Conservation (phyloP, 345 rosid species). For the Conringia planisiliqua region DNA sequence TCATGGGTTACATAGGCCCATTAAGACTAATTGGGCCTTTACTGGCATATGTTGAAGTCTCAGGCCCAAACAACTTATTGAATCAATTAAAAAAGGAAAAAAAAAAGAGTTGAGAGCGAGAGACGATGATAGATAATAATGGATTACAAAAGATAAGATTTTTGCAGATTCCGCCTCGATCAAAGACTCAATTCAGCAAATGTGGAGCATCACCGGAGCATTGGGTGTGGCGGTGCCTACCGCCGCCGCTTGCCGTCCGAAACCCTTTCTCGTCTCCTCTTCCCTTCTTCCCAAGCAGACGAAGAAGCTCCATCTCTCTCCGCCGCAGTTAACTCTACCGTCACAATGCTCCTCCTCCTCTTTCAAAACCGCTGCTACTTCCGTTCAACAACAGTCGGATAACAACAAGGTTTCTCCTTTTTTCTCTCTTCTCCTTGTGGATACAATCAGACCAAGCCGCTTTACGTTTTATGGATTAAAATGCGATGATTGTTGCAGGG, state of each 20-base stretch:
- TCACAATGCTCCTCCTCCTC: conserved; percentile 15
- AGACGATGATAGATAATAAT: conserved; percentile 9
- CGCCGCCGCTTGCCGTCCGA: not conserved
- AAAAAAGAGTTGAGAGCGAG: not conserved
- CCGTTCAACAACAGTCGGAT: conserved; percentile 13
- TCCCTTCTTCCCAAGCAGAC: conserved; percentile 12
- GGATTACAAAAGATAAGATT: conserved; percentile 34
- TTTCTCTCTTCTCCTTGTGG: not conserved
- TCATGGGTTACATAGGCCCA: not conserved
- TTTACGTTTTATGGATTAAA: not conserved
- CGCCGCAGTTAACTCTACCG: not conserved
- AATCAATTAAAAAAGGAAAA: conserved; percentile 9
- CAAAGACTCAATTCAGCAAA: conserved; percentile 23
- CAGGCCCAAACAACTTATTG: not conserved
- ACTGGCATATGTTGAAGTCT: not conserved
- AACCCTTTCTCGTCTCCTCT: conserved; percentile 14
- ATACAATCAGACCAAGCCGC: not conserved
- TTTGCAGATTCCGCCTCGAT: conserved; percentile 34
- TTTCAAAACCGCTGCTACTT: conserved; percentile 10
- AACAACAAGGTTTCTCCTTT: conserved; percentile 8
- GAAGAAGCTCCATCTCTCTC: conserved; percentile 22
- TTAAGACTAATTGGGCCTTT: not conserved
- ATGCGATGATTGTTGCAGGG: conserved; percentile 11
- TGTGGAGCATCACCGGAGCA: conserved; percentile 42
- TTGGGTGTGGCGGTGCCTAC: conserved; percentile 30